These are phyloP conservation scores for Agrocybe pediades DNA, from an alignment of 768 basidiomycete genomes.

Conservation along the genomic window DNA sequence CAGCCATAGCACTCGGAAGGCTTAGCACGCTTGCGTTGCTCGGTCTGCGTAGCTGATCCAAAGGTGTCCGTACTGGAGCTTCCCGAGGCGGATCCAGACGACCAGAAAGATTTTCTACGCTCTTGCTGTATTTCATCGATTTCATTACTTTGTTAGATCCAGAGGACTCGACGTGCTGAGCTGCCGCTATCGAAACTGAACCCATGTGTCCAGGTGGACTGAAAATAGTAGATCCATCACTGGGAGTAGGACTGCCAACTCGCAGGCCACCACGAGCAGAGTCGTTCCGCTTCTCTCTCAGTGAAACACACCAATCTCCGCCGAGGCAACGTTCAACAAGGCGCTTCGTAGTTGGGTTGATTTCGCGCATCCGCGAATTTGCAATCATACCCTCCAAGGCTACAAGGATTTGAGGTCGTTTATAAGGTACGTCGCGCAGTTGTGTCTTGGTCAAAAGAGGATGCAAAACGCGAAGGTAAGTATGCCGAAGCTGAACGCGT, in stretches of 20 bases:
- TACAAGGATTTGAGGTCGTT: slow-evolving; percentile 85
- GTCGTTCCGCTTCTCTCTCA: slow-evolving; percentile 41
- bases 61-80: slow-evolving; percentile 30
- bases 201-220: slow-evolving; percentile 32
- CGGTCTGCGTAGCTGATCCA: slow-evolving; percentile 25
- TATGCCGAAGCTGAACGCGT: slow-evolving; percentile 76
- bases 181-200: slow-evolving; percentile 27
- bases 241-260: slow-evolving; percentile 40
- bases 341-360: slow-evolving; percentile 85
- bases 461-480: slow-evolving; percentile 94
- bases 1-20: slow-evolving; percentile 27
- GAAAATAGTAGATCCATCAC: slow-evolving; percentile 41
- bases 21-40: slow-evolving; percentile 48
- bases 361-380: slow-evolving; percentile 75
- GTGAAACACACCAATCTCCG: slow-evolving; percentile 84
- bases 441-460: slow-evolving; percentile 95
- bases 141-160: slow-evolving; percentile 37
- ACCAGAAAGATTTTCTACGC: slow-evolving; percentile 30
- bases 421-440: slow-evolving; percentile 82
- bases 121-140: slow-evolving; percentile 57
- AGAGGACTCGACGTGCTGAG: slow-evolving; percentile 36
- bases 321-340: slow-evolving; percentile 89
- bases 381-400: slow-evolving; percentile 78
- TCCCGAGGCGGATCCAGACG: slow-evolving; percentile 21
- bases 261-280: slow-evolving; percentile 21